phyloP scores from a whole-genome alignment of 768 basidiomycete genomes.

The Mycena galericulata region DNA sequence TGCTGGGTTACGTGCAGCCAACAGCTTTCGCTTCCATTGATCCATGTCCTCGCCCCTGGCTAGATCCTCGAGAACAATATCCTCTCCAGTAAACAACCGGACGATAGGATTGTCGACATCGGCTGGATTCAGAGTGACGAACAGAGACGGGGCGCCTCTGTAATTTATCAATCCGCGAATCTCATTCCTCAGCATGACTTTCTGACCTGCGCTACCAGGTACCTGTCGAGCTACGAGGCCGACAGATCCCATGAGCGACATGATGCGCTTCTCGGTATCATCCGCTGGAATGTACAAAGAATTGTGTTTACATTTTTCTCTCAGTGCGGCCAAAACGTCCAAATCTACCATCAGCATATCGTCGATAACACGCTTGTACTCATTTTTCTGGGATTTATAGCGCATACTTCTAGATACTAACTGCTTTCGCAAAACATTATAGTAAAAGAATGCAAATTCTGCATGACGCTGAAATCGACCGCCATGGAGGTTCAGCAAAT shows the following conservation, averaged over 20 bases:
- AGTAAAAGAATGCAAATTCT: slow-evolving; percentile 34
- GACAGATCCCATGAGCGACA: neutral
- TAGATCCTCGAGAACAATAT: slow-evolving; percentile 10
- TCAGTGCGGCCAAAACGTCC: neutral
- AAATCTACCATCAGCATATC: neutral
- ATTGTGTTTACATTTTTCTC: neutral
- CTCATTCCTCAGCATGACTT: slow-evolving; percentile 34
- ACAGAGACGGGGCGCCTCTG: slow-evolving; percentile 34
- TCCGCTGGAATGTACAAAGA: neutral
- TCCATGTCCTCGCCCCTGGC: neutral
- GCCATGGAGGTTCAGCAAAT: neutral
- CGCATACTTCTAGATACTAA: slow-evolving; percentile 2
- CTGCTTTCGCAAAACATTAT: slow-evolving; percentile 33
- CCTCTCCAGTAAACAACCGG: slow-evolving; percentile 27
- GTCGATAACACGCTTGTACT: neutral
- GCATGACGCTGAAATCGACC: slow-evolving; percentile 3
- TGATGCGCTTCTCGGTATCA: neutral
- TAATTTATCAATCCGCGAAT: slow-evolving; percentile 32
- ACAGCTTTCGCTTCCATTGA: neutral
- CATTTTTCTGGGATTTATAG: neutral
- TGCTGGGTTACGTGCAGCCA: neutral
- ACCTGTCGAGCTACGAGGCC: slow-evolving; percentile 25
- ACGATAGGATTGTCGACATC: slow-evolving; percentile 36
- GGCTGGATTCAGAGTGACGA: slow-evolving; percentile 40
- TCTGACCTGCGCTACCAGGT: slow-evolving; percentile 37